A percentile compares a stretch with the other conserved stretches of the same genome.
Evolutionary conservation across 73 alveolate species (phyloP).

Genomic region (Paramecium tetraurelia): DNA sequence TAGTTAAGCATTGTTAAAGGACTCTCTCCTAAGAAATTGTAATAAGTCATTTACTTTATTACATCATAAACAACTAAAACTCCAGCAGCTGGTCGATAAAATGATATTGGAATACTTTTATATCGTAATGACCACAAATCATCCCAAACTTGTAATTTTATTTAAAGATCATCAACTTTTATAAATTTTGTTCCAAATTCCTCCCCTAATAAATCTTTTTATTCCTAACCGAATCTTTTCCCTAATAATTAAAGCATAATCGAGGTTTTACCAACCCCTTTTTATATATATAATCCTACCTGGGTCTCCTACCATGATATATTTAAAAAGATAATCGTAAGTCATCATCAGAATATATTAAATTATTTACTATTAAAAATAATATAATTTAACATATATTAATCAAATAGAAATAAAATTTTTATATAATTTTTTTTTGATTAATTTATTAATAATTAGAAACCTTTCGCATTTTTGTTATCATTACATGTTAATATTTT

Average conservation of each 20-base stretch:
- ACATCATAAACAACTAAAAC: slow-evolving; percentile 70
- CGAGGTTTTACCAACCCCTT: slow-evolving; percentile 92
- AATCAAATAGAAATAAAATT: too few relatives aligned
- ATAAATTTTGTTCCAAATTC: slow-evolving; percentile 91
- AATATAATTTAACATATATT: too few relatives aligned
- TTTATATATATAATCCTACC: slow-evolving; percentile 52
- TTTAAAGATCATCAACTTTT: slow-evolving; percentile 71
- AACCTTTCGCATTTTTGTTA: too few relatives aligned
- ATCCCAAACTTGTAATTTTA: slow-evolving; percentile 75
- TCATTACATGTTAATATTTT: too few relatives aligned
- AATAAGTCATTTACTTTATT: slow-evolving; percentile 26
- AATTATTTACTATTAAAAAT: neutral
- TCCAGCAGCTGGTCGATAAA: slow-evolving; percentile 63
- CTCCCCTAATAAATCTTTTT: slow-evolving; percentile 89
- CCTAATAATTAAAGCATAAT: slow-evolving; percentile 81
- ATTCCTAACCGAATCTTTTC: slow-evolving; percentile 82
- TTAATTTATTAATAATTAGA: too few relatives aligned
- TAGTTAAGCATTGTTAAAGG: slow-evolving; percentile 56
- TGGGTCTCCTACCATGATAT: slow-evolving; percentile 86
- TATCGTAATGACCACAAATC: neutral
- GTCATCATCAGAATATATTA: slow-evolving; percentile 27
- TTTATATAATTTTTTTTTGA: too few relatives aligned
- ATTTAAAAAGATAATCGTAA: slow-evolving; percentile 76
- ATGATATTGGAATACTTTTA: slow-evolving; percentile 47
- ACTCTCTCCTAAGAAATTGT: slow-evolving; percentile 23